Base-by-base conservation (phyloP, 108 stramenopile species). In the Epipyxis sp. region DNA sequence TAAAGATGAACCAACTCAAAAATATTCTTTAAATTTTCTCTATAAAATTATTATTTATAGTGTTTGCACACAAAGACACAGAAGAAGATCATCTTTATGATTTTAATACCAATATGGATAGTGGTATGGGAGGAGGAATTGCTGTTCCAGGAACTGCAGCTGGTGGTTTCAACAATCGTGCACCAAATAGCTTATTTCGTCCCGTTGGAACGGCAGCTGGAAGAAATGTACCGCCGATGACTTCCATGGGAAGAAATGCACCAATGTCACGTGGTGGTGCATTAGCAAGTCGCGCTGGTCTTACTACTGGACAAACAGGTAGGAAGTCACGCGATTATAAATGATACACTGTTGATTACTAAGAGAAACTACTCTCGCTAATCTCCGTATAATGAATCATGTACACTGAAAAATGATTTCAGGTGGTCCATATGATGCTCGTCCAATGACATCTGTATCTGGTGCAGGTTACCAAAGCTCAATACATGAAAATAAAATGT, bases 361-460 rank as follows among this genome's bases (percentile, higher is more conserved):
- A n/a, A n/a, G n/a, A n/a, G n/a, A n/a, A n/a, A n/a, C n/a, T n/a
- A n/a, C n/a, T n/a, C n/a, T n/a, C n/a, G n/a, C n/a, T n/a, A n/a
- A n/a, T n/a, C n/a, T n/a, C n/a, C n/a, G n/a, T n/a, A n/a, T n/a
- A n/a, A n/a, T n/a, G n/a, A n/a, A n/a, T n/a, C n/a, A n/a, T n/a
- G n/a, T n/a, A n/a, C n/a, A n/a, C n/a, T n/a, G n/a, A 65, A 65
- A 40, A 27, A 40, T 25, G n/a, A 1, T 0, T 25, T 67, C 76
- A 61, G 78, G 82, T 35, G 82, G 76, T 0, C 3, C 10, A 27
- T 79, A 79, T 20, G 82, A 86, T 0, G 85, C 88, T 29, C 71
- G 88, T 35, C 89, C 89, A 29, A 87, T 89, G 87, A 89, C 89
- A 1, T 80, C 84, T 20, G 87, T 88, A 27, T 71, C 87, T 32